Evolutionary conservation across 2,329 filamentous ascomycete species (phyloP), one percentile per base, ranked within the genome.

Genomic region (Clonostachys sp.): DNA sequence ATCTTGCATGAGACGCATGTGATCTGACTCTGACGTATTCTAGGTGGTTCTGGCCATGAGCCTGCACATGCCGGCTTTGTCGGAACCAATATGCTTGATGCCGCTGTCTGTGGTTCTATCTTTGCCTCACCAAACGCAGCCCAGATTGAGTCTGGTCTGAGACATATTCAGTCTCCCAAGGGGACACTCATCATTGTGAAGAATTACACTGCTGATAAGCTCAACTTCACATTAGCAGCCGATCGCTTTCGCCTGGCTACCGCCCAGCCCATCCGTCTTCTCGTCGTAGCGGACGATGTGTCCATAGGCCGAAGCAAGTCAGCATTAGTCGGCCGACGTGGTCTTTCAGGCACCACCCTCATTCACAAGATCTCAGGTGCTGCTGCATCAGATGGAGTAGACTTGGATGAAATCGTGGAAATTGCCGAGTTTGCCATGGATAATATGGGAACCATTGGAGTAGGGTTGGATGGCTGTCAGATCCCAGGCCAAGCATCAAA

Each of bases 61-160:
- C 83, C 83, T 18, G 76, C 75, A 18, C 84, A 84, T 60, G 75
- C 77, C 3, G 80, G 75, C 13, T 85, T 80, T 55, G 83, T 87
- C 5, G 83, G 83, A 14, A 69, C 71, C n/a, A 82, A 82, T 24
- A 65, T 86, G 39, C 71, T 86, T 18, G 77, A 75, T 39, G 83
- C 77, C 35, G 78, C 81, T 3, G 81, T 85, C 2, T 80, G 81
- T 4, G 83, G 83, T 18, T 83, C 80, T 0, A 85, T 87, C 53
- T 87, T 87, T 58, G 83, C 83, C 5, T 81, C 76, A 3, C 83
- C 83, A 2, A 76, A 72, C 3, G 80, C 81, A 3, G 77, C 82
- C 57, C 83, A 86, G 60, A 75, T 86, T 43, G 17, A 18, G 36
- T 30, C 9, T 30, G 24, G 24, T 30, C 24, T 30, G 9, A 30